Evolutionary conservation across 2,329 filamentous ascomycete species (phyloP), one percentile per base, ranked within the genome.

Genomic region (Aplosporella prunicola): DNA sequence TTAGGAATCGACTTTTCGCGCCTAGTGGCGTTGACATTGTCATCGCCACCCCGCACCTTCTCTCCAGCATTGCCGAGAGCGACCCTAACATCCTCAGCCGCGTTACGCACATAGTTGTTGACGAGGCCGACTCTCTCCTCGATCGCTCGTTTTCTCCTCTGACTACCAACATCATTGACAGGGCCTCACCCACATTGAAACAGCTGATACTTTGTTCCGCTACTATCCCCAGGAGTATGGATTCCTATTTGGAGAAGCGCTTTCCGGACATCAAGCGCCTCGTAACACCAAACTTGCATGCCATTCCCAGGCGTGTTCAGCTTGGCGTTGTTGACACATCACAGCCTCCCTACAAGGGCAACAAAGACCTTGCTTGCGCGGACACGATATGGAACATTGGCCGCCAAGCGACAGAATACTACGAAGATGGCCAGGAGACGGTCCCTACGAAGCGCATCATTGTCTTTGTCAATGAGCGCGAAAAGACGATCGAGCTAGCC

Each of bases 391-490:
- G 88, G 78, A 80, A 84, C 22, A 89, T 98, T 43, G 87, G 87
- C 42, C 87, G 85, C 56, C 80, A 88, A 28, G 72, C 74, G 2
- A 46, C 40, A n/a, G 56, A 60, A 20, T 53, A 55, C 27, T 59
- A 62, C 35, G 54, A 55, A 3, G 46, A 39, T 4, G 51, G 57
- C 45, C 62, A 66, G 18, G 70, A 73, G 36, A 72, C 67, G 26
- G 66, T 70, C 32, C 63, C 79, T 41, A 71, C 84, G 16, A 91
- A 91, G 57, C 82, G 85, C 44, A 82, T 98, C 51, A 76, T 96
- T 40, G 87, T 96, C 3, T 96, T 96, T 52, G 89, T 96, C 57
- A 96, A 96, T 59, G 87, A 96, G 67, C 82, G 91, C 23, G 87
- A 94, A 54, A 86, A 84, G 54, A 85, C 89, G 0, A 74, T 82